These are phyloP conservation scores for Cylindrodendrum hubeiense DNA, from an alignment of 2,329 filamentous ascomycete genomes.

Conservation along the genomic window DNA sequence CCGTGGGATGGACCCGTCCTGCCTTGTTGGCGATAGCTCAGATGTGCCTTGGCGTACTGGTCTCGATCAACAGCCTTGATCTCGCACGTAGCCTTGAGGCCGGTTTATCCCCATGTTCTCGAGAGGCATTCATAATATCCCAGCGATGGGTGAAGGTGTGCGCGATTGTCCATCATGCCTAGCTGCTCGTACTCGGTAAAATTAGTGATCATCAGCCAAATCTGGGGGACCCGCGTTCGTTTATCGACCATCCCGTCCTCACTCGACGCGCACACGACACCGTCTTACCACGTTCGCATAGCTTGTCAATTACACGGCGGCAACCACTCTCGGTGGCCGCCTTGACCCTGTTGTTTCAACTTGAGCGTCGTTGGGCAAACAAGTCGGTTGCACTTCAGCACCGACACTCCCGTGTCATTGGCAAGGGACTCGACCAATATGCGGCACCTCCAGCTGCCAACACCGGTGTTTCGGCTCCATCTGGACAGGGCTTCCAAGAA, in stretches of 20 bases:
- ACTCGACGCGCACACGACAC: neutral
- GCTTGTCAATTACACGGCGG: neutral
- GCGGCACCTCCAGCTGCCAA: slow-evolving; percentile 14
- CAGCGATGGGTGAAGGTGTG: neutral
- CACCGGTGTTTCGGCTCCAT: slow-evolving; percentile 33
- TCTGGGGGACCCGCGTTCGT: neutral
- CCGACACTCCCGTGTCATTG: neutral
- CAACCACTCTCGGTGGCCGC: neutral
- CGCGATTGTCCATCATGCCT: neutral
- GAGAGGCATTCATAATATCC: no score
- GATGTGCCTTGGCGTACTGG: neutral
- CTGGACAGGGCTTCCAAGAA: slow-evolving; percentile 22
- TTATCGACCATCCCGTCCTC: neutral
- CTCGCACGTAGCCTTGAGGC: neutral
- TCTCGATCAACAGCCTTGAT: neutral
- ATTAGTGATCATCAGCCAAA: neutral
- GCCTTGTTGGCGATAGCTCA: neutral
- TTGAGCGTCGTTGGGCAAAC: slow-evolving; percentile 1
- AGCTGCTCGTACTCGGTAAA: neutral
- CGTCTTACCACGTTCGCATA: neutral
- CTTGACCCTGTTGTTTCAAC: slow-evolving; percentile 21
- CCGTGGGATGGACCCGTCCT: neutral
- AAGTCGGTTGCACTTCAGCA: neutral
- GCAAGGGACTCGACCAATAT: neutral
- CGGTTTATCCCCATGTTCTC: no score